Base-by-base conservation (phyloP, 2,329 filamentous ascomycete genomes). In the Phialophora verrucosa region DNA sequence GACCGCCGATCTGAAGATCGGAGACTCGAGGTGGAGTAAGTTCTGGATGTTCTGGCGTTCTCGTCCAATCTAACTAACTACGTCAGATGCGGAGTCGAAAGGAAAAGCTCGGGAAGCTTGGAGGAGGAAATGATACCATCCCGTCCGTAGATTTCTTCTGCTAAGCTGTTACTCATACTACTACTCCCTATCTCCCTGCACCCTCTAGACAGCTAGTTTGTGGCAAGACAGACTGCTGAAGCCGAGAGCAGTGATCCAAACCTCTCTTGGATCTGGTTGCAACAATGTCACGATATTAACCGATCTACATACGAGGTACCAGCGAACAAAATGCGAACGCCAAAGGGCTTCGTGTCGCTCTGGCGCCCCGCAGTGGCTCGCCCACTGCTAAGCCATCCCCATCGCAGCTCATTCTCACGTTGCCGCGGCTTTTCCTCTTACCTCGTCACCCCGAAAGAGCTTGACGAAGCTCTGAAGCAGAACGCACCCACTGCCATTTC, bases 381-480 rank as follows among this genome's bases (percentile, higher is more conserved):
- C n/a, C 60, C 56, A 67, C 73, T 60, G 66, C 70, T 72, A 58
- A 61, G 72, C 49, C 63, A 72, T 73, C 7, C 63, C 66, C 72
- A 32, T 73, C 71, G 58, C n/a, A 76, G 76, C 73, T 69, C 74
- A 35, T 63, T 66, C 51, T 71, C 70, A 31, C 71, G 73, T 20
- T 80, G 78, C 63, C 84, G 57, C 31, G 56, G 42, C 23, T 89
- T 97, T 75, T 90, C 88, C 66, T 91, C 90, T 62, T 98, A 96
- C 78, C 84, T 98, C 69, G 90, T 99, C 75, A 90, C 91, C 1
- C 94, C 95, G 0, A 86, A 88, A 68, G 90, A 97, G 79, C 88
- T 98, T 64, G 81, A 90, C 75, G 87, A 90, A 71, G 93, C 93
- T 59, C 85, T 99, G 59, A 89, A 90, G 78, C 90, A 90, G 80